phyloP scores from a whole-genome alignment of 805 yeast species.

The Teunomyces kruisii region DNA sequence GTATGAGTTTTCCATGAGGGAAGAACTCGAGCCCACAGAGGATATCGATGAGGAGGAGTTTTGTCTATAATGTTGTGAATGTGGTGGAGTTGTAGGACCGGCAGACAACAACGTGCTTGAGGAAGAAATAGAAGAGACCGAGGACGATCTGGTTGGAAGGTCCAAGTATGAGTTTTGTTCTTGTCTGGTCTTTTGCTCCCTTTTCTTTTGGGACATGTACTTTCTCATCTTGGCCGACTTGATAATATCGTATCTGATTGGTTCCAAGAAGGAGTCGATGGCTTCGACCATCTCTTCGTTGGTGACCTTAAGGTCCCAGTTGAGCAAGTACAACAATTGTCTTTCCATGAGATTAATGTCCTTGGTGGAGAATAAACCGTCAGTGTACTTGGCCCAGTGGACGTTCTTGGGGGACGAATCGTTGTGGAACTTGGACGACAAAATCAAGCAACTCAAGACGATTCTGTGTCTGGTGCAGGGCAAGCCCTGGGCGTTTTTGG shows the following conservation, averaged over 20 bases:
- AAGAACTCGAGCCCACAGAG: constrained; percentile 7
- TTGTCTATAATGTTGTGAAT: constrained; percentile 22
- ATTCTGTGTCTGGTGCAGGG: constrained; percentile 81
- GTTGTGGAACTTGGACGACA: constrained; percentile 72
- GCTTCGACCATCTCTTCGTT: constrained; percentile 43
- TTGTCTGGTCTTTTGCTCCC: constrained; percentile 12
- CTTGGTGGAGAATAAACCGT: constrained; percentile 63
- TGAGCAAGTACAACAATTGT: constrained; percentile 63
- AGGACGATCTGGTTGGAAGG: not conserved
- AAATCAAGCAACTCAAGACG: constrained; percentile 68
- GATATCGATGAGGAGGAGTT: constrained; percentile 14
- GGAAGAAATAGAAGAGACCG: constrained; percentile 1
- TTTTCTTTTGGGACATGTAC: constrained; percentile 26
- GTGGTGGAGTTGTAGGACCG: constrained; percentile 12
- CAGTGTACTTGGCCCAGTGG: constrained; percentile 80
- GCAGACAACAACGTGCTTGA: constrained; percentile 2
- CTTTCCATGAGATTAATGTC: constrained; percentile 82
- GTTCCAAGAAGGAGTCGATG: constrained; percentile 49
- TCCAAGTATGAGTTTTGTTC: not conserved
- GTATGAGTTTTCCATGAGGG: constrained; percentile 8
- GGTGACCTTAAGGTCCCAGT: constrained; percentile 64
- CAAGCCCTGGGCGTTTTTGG: constrained; percentile 70
- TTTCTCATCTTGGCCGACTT: constrained; percentile 33
- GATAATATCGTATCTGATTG: constrained; percentile 45
- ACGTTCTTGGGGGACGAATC: constrained; percentile 76